These are phyloP conservation scores for Reticulascus tulasneorum DNA, from an alignment of 2,329 filamentous ascomycete genomes.

Conservation along the genomic window DNA sequence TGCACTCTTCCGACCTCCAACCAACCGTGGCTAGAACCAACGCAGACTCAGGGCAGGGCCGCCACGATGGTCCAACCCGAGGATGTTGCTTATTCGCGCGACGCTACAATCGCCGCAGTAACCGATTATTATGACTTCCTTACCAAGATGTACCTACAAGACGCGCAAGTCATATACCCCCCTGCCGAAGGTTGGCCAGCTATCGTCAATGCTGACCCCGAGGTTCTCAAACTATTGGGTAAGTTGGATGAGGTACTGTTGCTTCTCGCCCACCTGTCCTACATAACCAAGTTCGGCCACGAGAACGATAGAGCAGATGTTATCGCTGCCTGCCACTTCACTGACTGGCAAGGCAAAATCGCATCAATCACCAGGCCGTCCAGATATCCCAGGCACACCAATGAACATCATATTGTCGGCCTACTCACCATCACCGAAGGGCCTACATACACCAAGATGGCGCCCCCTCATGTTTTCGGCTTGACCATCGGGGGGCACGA, in stretches of 20 bases:
- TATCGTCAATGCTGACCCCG: slow-evolving; percentile 18
- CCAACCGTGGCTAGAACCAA: no score
- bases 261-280: slow-evolving; percentile 23
- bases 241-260: slow-evolving; percentile 22
- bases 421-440: slow-evolving; percentile 8
- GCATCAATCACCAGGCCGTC: no score
- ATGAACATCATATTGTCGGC: slow-evolving; percentile 7
- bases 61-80: no score
- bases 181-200: slow-evolving; percentile 27
- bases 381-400: slow-evolving; percentile 4
- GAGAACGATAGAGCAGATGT: no score
- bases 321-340: slow-evolving; percentile 5
- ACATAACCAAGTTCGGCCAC: no score
- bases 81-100: slow-evolving; percentile 18
- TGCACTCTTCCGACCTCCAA: no score
- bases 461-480: slow-evolving; percentile 9
- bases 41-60: no score
- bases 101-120: slow-evolving; percentile 21
- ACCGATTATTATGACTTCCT: slow-evolving; percentile 26
- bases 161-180: slow-evolving; percentile 20
- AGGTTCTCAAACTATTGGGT: slow-evolving; percentile 16
- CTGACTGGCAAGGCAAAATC: no score
- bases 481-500: slow-evolving; percentile 6
- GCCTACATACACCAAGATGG: slow-evolving; percentile 8
- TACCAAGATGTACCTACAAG: slow-evolving; percentile 24